Evolutionary conservation across 495 filamentous ascomycete genomes (phyloP), one percentile per base, ranked within the genome.

Genomic region (Annulohypoxylon nitens): DNA sequence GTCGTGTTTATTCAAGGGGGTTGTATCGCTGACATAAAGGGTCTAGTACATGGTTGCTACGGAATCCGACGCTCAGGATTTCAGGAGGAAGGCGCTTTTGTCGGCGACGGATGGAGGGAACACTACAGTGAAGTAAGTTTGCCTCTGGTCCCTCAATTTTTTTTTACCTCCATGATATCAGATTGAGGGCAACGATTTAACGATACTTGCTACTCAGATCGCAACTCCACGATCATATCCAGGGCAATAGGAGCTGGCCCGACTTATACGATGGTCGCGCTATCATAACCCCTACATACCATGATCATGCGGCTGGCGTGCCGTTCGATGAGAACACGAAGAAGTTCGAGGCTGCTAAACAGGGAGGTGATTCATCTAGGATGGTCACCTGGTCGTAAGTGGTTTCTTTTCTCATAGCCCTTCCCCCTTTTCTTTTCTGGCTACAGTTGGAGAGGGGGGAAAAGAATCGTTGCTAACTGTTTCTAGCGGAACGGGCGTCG

Each of bases 231-330:
- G 93, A 96, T 78, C 82, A 86, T 23, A 82, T 94, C 18, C 81
- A 91, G 18, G 89, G 90, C 2, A 91, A 88, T 0, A 83, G 79
- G 30, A 84, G 82, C 41, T 95, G 93, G 93, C 90, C 91, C 0
- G 74, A 80, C 16, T 71, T 81, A 16, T 94, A 92, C 78, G 90
- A 90, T 75, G 92, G 86, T 0, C 83, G 93, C 1, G 89, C 85
- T 12, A 82, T 94, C 30, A 77, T 88, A 26, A 92, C 91, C 57
- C 78, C 81, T 55, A 88, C 88, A 2, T 90, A 85, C 64, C 50
- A 74, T 14, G 92, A 94, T 67, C 79, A 87, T 26, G 69, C 80
- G 54, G 78, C 72, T 16, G 93, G 92, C 0, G 78, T 86, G 64
- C 54, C 81, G 4, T 82, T 90, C 53, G 82, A 80, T 8, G 90